Evolutionary conservation across 441 rosid genomes (phyloP), one percentile per base, ranked within the genome.

Genomic region (Adansonia grandidieri): DNA sequence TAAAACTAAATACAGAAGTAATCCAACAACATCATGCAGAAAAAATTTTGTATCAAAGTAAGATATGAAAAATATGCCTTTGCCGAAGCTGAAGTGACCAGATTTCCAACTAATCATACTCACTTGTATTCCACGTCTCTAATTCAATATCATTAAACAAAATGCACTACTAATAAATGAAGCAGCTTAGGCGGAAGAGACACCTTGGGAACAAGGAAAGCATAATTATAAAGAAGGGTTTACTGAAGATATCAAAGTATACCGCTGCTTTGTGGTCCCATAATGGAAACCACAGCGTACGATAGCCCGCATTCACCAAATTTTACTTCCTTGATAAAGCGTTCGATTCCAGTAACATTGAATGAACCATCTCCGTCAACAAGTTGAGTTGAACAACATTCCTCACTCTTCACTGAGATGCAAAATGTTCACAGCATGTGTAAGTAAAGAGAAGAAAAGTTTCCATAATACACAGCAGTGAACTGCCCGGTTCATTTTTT

Each of bases 181-280:
- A 44, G 24, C 45, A 13, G 20, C 44, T n/a, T 44, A 40, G 20
- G 28, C 13, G 1, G 47, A 44, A 45, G 61, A 61, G 28, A 77
- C 19, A n/a, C 50, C 61, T 56, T n/a, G n/a, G 42, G 37, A 51
- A 53, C 45, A 69, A 69, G n/a, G 19, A 15, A 56, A 56, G 45
- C 74, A 73, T 1, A 57, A 62, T 58, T 66, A 56, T 13, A 56
- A 62, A 71, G 67, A 75, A 58, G 14, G 51, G 17, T 75, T 60
- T 65, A 13, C 50, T 45, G 57, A 66, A 78, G 69, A 74, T 50
- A 64, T 45, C 51, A 73, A 77, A 62, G 84, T 92, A 78, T 86
- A 97, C 99, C 99, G 71, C 99, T 97, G 82, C 99, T 97, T 79
- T 97, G 99, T 3, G 99, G 99, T 74, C 99, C 99, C 99, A 97